phyloP scores from a whole-genome alignment of 1,284 basidiomycete genomes.

The Trametes pubescens region DNA sequence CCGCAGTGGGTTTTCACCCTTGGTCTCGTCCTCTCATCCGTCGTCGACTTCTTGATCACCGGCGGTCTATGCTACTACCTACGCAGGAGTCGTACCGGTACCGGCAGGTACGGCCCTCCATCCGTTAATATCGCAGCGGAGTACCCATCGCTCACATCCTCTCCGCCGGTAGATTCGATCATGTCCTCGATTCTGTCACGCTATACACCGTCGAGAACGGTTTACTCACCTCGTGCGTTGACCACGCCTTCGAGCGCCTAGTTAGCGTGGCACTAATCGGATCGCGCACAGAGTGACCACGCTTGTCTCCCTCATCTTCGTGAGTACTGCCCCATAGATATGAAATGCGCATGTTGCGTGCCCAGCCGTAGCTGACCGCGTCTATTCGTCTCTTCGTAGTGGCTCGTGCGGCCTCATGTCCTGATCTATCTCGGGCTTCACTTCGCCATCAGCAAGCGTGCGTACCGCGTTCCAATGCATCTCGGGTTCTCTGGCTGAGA shows the following conservation, averaged over 20 bases:
- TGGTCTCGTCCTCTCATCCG: slow-evolving; percentile 28
- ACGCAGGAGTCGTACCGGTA: slow-evolving; percentile 24
- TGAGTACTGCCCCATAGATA: slow-evolving; percentile 24
- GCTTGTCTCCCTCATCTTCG: slow-evolving; percentile 33
- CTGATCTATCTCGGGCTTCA: slow-evolving; percentile 38
- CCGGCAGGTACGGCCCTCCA: slow-evolving; percentile 21
- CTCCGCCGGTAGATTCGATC: slow-evolving; percentile 28
- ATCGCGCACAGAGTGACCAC: slow-evolving; percentile 29
- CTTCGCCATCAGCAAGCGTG: slow-evolving; percentile 38
- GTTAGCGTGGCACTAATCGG: slow-evolving; percentile 5
- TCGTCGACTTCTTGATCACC: slow-evolving; percentile 34
- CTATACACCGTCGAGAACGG: slow-evolving; percentile 37
- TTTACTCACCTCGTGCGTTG: slow-evolving; percentile 34
- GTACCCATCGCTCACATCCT: not conserved
- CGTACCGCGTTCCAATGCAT: slow-evolving; percentile 23
- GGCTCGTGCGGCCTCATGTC: slow-evolving; percentile 35
- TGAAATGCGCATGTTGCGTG: slow-evolving; percentile 18
- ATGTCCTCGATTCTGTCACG: slow-evolving; percentile 34
- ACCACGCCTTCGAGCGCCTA: slow-evolving; percentile 12
- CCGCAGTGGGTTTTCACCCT: slow-evolving; percentile 35
- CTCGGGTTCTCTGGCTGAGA: slow-evolving; percentile 21
- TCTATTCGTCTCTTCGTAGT: slow-evolving; percentile 23
- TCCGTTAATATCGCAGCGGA: slow-evolving; percentile 21
- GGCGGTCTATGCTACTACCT: slow-evolving; percentile 28
- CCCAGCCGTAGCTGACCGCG: slow-evolving; percentile 23